Evolutionary conservation across 768 basidiomycete genomes (phyloP).

Genomic region (Zangia roseola): DNA sequence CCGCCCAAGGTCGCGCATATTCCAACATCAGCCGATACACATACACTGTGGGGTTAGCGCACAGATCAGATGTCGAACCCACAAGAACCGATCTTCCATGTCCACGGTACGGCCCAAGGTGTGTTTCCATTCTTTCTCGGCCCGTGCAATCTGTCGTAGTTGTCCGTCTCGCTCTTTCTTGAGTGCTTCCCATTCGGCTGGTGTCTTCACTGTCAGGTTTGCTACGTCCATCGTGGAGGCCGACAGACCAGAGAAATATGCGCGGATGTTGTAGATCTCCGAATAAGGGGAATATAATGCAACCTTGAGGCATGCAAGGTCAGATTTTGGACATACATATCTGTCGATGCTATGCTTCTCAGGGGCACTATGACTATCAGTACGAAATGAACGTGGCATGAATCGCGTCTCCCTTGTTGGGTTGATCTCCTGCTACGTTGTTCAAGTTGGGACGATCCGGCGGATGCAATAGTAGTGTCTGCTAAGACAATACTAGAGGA

Average conservation of each 20-base stretch:
- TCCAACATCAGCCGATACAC: slow-evolving; percentile 86
- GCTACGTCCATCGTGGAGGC: slow-evolving; percentile 51
- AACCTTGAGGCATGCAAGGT: no score
- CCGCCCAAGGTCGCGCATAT: slow-evolving; percentile 81
- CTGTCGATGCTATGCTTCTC: no score
- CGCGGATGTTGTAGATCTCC: slow-evolving; percentile 92
- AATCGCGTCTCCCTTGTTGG: no score
- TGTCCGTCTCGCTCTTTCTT: slow-evolving; percentile 65
- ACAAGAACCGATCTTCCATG: slow-evolving; percentile 74
- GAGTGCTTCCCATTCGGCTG: slow-evolving; percentile 30
- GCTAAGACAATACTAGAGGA: no score
- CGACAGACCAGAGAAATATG: slow-evolving; percentile 89
- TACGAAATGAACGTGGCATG: no score
- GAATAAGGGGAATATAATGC: slow-evolving; percentile 93
- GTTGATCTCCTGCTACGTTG: no score
- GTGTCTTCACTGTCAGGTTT: slow-evolving; percentile 44
- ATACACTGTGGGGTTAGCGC: slow-evolving; percentile 52
- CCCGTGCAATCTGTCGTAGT: slow-evolving; percentile 79
- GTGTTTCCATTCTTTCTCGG: slow-evolving; percentile 92
- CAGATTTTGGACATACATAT: no score
- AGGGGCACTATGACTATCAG: no score
- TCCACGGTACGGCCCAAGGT: slow-evolving; percentile 82
- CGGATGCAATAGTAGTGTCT: no score
- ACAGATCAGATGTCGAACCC: neutral
- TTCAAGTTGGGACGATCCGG: no score